phyloP scores from a whole-genome alignment of 331 rosid genomes.

The Quercus tomentella region DNA sequence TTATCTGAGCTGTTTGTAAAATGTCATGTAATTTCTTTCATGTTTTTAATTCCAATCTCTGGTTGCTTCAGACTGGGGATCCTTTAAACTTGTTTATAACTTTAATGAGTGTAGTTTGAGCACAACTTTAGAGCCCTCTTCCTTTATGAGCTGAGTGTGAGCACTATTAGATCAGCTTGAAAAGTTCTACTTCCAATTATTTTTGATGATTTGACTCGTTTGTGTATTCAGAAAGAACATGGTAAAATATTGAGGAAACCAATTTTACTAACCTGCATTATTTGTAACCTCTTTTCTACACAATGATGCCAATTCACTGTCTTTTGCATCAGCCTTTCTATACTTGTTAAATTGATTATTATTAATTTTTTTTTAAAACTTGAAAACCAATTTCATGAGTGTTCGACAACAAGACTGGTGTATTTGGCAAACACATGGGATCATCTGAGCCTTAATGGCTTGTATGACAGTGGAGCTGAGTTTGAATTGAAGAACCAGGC shows the following conservation, averaged over 20 bases:
- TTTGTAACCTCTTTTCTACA: not conserved
- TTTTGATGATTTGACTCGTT: not conserved
- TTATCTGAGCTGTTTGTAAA: not conserved
- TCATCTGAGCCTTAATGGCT: not conserved
- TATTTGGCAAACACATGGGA: not conserved
- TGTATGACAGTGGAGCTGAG: not conserved
- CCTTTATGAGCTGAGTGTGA: not conserved
- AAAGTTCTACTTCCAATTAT: not conserved
- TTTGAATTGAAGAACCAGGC: not conserved
- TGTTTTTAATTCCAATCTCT: not conserved
- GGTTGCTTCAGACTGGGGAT: not conserved
- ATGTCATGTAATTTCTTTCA: not conserved
- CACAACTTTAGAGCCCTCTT: not conserved
- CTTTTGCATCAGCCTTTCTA: not conserved
- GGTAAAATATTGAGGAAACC: not conserved
- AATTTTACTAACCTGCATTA: not conserved
- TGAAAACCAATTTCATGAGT: too few species aligned
- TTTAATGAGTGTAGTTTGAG: not conserved
- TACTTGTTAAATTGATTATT: not conserved
- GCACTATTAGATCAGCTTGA: not conserved
- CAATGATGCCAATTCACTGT: not conserved
- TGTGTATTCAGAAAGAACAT: not conserved
- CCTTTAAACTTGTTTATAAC: not conserved
- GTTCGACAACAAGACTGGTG: too few species aligned
- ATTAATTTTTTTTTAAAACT: not conserved